phyloP scores from a whole-genome alignment of 768 basidiomycete species.

The Pleurotus salmoneostramineus region DNA sequence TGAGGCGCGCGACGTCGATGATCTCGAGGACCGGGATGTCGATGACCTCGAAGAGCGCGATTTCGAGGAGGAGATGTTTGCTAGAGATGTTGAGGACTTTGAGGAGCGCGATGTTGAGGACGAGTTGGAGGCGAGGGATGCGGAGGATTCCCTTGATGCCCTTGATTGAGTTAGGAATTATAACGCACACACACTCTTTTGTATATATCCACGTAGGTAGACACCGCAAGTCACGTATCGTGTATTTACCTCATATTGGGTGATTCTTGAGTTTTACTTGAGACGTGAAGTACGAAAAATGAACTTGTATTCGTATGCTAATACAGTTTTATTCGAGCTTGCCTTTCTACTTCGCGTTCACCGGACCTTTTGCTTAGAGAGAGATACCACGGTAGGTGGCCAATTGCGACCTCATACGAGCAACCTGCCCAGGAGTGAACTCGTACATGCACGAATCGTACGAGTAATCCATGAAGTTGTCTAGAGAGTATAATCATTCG shows the following conservation, averaged over 20 bases:
- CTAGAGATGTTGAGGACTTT: not conserved
- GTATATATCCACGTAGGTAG: too few species aligned
- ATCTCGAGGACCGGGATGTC: not conserved
- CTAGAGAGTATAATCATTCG: too few species aligned
- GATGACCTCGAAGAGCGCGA: not conserved
- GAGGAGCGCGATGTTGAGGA: not conserved
- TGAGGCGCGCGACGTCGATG: not conserved
- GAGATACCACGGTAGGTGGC: slow-evolving; percentile 35
- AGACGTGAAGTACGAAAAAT: not conserved
- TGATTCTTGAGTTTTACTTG: too few species aligned
- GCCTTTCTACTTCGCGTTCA: not conserved
- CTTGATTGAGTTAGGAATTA: not conserved
- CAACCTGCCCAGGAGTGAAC: slow-evolving; percentile 43
- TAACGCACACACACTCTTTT: too few species aligned
- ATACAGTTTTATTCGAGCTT: not conserved
- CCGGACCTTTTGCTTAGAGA: not conserved
- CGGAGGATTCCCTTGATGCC: not conserved
- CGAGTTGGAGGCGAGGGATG: not conserved
- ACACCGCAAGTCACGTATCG: too few species aligned
- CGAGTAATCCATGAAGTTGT: slow-evolving; percentile 10
- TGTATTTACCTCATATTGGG: too few species aligned
- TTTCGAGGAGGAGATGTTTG: too few species aligned
- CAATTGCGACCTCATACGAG: slow-evolving; percentile 36
- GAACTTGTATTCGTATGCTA: not conserved
- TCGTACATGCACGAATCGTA: slow-evolving; percentile 46